Conservation (phyloP, 2,329 filamentous ascomycete species). For the Calonectria multiphialidica region DNA sequence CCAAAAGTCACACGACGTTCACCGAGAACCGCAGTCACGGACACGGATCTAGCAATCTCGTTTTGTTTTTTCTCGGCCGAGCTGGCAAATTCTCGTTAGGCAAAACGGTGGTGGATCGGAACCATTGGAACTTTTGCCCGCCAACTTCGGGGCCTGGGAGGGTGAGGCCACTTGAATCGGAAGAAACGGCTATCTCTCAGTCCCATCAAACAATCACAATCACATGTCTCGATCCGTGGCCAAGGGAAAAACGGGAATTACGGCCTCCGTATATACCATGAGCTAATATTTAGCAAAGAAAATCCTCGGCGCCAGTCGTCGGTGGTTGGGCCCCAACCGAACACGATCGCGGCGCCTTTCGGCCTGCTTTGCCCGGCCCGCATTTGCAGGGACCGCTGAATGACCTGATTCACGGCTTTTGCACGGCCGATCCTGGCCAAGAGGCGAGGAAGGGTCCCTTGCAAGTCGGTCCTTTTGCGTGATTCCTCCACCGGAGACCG, state of each 20-base stretch:
- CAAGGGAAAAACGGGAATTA: background rate
- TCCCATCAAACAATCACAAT: background rate
- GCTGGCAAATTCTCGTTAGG: background rate
- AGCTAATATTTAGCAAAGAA: constrained; percentile 14
- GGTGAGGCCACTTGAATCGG: background rate
- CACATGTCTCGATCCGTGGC: background rate
- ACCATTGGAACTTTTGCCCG: background rate
- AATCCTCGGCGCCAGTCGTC: background rate
- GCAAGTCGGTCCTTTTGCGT: constrained; percentile 22
- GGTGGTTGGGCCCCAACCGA: background rate
- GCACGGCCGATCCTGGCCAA: background rate
- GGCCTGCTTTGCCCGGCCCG: background rate
- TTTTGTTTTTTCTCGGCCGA: background rate
- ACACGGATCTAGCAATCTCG: background rate
- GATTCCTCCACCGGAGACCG: constrained; percentile 11
- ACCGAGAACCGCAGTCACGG: background rate
- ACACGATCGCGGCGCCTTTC: constrained; percentile 2
- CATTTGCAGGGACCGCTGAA: constrained; percentile 3
- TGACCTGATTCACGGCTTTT: constrained; percentile 17
- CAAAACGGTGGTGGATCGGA: background rate
- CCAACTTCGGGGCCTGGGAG: too few species aligned
- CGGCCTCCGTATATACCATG: background rate
- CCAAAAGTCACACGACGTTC: background rate
- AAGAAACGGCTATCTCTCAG: background rate
- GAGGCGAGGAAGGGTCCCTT: background rate